A percentile compares a stretch with the other conserved stretches of the same genome.
Evolutionary conservation across 768 basidiomycete species (phyloP).

Genomic region (Pulveroboletus ravenelii): DNA sequence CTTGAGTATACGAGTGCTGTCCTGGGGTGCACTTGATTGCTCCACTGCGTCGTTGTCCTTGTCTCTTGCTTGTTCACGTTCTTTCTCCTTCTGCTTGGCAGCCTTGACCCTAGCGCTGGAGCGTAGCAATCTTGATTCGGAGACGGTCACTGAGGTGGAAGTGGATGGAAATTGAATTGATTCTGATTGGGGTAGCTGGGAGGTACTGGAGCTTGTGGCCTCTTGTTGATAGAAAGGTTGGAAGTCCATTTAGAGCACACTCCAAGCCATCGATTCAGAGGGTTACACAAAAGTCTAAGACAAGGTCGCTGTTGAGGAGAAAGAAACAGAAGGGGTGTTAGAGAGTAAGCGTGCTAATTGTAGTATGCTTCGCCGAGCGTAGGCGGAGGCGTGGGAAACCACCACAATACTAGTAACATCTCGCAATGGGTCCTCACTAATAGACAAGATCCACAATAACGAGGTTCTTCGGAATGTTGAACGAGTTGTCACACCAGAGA

Average conservation of each 20-base stretch:
- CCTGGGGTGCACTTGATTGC: conserved; percentile 36
- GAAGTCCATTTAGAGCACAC: conserved; percentile 90
- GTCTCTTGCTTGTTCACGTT: conserved; percentile 49
- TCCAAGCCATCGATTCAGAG: conserved; percentile 75
- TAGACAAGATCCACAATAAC: neutral
- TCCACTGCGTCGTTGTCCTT: conserved; percentile 50
- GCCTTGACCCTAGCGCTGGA: conserved; percentile 74
- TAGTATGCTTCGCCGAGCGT: conserved; percentile 18
- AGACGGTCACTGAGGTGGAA: conserved; percentile 32
- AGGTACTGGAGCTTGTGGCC: conserved; percentile 59
- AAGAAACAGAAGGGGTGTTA: conserved; percentile 18
- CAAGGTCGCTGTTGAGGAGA: conserved; percentile 25
- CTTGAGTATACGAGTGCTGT: conserved; percentile 41
- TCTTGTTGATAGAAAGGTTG: conserved; percentile 66
- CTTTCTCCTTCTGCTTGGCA: conserved; percentile 62
- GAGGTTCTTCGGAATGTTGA: neutral
- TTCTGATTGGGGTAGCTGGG: conserved; percentile 41
- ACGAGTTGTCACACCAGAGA: conserved; percentile 12
- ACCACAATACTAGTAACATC: conserved; percentile 5
- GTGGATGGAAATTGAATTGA: conserved; percentile 32
- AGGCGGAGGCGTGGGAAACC: conserved; percentile 32
- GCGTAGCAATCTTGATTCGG: conserved; percentile 58
- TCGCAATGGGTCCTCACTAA: neutral
- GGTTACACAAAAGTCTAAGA: conserved; percentile 14
- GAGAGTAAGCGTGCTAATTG: conserved; percentile 20